These are phyloP conservation scores for Solanum bukasovii DNA, from an alignment of 257 asterid genomes.

Conservation along the genomic window DNA sequence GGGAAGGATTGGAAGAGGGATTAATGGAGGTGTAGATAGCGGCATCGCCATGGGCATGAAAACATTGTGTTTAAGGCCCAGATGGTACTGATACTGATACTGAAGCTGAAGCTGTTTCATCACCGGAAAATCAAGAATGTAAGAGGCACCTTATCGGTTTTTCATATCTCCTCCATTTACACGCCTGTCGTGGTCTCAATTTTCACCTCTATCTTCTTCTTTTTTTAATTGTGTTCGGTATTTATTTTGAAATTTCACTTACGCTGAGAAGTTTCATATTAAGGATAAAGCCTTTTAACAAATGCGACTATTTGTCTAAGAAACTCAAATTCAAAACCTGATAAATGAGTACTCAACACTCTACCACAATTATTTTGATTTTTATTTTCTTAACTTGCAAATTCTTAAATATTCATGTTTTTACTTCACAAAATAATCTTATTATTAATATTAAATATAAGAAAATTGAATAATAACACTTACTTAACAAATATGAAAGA, in stretches of 20 bases:
- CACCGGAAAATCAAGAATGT: neutral
- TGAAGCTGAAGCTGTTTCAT: conserved; percentile 1
- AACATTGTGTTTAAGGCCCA: neutral
- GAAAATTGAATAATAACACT: neutral
- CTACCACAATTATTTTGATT: too few species aligned
- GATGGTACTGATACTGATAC: neutral
- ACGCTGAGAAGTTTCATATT: too few species aligned
- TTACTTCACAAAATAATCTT: neutral
- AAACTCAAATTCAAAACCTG: too few species aligned
- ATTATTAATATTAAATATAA: neutral
- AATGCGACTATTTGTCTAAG: too few species aligned
- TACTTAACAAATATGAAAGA: neutral
- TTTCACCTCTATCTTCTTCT: too few species aligned
- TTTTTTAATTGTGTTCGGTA: too few species aligned
- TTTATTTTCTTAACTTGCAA: too few species aligned
- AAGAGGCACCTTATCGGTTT: neutral
- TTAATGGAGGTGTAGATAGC: neutral
- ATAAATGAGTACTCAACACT: too few species aligned
- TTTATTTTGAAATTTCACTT: too few species aligned
- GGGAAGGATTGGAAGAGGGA: neutral
- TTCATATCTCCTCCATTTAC: neutral
- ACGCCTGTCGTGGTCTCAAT: neutral
- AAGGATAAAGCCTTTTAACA: too few species aligned
- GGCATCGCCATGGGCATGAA: neutral
- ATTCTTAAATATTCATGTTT: too few species aligned